phyloP scores from a whole-genome alignment of 495 filamentous ascomycete genomes.

The Apodospora peruviana region DNA sequence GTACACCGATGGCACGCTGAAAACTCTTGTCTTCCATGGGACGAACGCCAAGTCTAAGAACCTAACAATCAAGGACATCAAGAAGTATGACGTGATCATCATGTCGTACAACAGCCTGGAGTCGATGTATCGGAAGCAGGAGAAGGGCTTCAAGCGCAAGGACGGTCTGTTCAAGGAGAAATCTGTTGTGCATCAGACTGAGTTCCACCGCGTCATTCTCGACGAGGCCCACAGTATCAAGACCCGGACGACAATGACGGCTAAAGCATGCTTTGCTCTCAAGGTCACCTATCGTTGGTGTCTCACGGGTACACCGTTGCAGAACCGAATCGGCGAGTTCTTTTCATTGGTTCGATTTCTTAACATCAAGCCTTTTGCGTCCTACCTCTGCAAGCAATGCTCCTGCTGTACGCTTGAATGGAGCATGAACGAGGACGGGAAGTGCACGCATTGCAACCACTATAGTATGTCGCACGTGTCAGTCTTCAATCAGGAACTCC shows the following conservation, averaged over 20 bases:
- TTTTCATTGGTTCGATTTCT: slow-evolving; percentile 92
- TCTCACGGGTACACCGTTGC: slow-evolving; percentile 87
- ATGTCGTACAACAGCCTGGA: slow-evolving; percentile 94
- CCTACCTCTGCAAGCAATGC: slow-evolving; percentile 87
- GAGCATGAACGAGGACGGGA: slow-evolving; percentile 61
- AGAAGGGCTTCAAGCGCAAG: slow-evolving; percentile 79
- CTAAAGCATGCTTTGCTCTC: slow-evolving; percentile 89
- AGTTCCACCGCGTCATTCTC: slow-evolving; percentile 86
- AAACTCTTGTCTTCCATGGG: slow-evolving; percentile 84
- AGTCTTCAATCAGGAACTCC: slow-evolving; percentile 90
- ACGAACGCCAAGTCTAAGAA: slow-evolving; percentile 77
- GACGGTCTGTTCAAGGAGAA: slow-evolving; percentile 67
- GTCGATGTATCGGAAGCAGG: slow-evolving; percentile 85
- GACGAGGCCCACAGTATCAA: slow-evolving; percentile 98
- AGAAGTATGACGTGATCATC: slow-evolving; percentile 85
- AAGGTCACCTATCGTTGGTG: slow-evolving; percentile 89
- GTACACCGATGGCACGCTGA: slow-evolving; percentile 84
- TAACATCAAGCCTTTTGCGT: slow-evolving; percentile 78
- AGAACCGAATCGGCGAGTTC: slow-evolving; percentile 96
- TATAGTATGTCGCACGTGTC: slow-evolving; percentile 81
- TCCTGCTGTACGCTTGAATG: slow-evolving; percentile 77
- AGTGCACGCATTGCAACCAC: slow-evolving; percentile 59
- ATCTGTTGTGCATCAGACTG: slow-evolving; percentile 78
- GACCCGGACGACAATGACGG: slow-evolving; percentile 77
- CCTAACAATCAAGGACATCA: slow-evolving; percentile 64